A percentile compares a stretch with the other conserved stretches of the same genome.
These are phyloP conservation scores for Pseudogymnoascus sp. DNA, from an alignment of 2,329 filamentous ascomycete species.

Conservation along the genomic window DNA sequence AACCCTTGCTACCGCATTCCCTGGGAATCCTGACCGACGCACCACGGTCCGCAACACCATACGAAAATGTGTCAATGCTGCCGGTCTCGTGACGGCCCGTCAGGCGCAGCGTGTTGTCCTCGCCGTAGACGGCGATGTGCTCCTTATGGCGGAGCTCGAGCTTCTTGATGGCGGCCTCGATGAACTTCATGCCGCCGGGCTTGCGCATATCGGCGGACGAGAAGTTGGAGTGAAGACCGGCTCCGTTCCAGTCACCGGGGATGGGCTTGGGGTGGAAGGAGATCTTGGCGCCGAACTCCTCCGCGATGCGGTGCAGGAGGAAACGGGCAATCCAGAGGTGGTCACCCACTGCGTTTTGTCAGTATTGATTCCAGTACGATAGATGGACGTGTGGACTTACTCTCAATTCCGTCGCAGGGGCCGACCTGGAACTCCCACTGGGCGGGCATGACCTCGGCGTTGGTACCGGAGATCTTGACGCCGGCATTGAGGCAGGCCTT, in stretches of 20 bases:
- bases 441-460: conserved; percentile 96
- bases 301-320: conserved; percentile 82
- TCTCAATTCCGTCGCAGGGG: conserved; percentile 76
- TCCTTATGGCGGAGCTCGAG: conserved; percentile 68
- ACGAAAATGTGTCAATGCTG: conserved; percentile 85
- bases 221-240: conserved; percentile 89
- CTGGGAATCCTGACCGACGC: conserved; percentile 89
- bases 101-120: conserved; percentile 90
- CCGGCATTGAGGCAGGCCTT: conserved; percentile 77
- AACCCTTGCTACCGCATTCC: conserved; percentile 75
- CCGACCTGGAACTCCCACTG: conserved; percentile 99
- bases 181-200: conserved; percentile 91
- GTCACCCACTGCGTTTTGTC: conserved; percentile 64
- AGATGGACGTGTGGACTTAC: conserved; percentile 40
- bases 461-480: conserved; percentile 94
- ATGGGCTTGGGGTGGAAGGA: conserved; percentile 95
- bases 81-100: conserved; percentile 94
- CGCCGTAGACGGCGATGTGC: conserved; percentile 90
- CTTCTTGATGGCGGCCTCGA: conserved; percentile 80
- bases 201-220: conserved; percentile 81
- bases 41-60: conserved; percentile 92
- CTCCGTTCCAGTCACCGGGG: conserved; percentile 93
- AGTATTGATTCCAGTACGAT: conserved; percentile 14
- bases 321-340: conserved; percentile 92
- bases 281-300: conserved; percentile 94